A percentile compares a stretch with the other conserved stretches of the same genome.
Conservation (phyloP, 805 yeast genomes). For the Cyberlindnera mycetangii region DNA sequence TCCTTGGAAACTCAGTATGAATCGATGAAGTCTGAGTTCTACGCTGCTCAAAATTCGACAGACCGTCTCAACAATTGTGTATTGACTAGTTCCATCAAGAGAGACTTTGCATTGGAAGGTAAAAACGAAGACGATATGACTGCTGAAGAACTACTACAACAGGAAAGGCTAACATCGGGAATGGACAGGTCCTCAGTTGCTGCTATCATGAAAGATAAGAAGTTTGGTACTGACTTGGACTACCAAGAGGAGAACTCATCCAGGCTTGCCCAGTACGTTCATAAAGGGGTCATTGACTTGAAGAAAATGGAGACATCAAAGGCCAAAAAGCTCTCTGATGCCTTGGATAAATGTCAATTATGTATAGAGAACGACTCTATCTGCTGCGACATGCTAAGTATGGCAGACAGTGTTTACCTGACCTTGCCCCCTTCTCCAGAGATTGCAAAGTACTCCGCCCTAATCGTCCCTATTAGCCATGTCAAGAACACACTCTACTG, state of each 20-base stretch:
- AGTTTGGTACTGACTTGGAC: slow-evolving; percentile 39
- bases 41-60: not conserved
- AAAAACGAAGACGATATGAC: slow-evolving; percentile 34
- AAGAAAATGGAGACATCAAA: slow-evolving; percentile 28
- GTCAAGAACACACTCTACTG: slow-evolving; percentile 37
- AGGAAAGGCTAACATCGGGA: slow-evolving; percentile 29
- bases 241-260: slow-evolving; percentile 41
- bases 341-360: slow-evolving; percentile 35
- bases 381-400: slow-evolving; percentile 32
- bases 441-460: slow-evolving; percentile 32
- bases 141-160: slow-evolving; percentile 33
- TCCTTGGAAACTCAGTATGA: slow-evolving; percentile 24
- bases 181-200: slow-evolving; percentile 29
- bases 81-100: not conserved
- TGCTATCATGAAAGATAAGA: slow-evolving; percentile 36
- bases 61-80: not conserved
- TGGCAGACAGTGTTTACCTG: slow-evolving; percentile 37
- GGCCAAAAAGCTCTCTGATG: slow-evolving; percentile 29
- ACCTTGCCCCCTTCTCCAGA: slow-evolving; percentile 40
- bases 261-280: slow-evolving; percentile 32
- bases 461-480: slow-evolving; percentile 43
- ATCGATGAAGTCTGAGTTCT: slow-evolving; percentile 15
- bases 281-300: slow-evolving; percentile 30
- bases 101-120: slow-evolving; percentile 2
- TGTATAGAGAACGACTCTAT: slow-evolving; percentile 33